Evolutionary conservation across 345 rosid genomes (phyloP).

Genomic region (Stellera chamaejasme): DNA sequence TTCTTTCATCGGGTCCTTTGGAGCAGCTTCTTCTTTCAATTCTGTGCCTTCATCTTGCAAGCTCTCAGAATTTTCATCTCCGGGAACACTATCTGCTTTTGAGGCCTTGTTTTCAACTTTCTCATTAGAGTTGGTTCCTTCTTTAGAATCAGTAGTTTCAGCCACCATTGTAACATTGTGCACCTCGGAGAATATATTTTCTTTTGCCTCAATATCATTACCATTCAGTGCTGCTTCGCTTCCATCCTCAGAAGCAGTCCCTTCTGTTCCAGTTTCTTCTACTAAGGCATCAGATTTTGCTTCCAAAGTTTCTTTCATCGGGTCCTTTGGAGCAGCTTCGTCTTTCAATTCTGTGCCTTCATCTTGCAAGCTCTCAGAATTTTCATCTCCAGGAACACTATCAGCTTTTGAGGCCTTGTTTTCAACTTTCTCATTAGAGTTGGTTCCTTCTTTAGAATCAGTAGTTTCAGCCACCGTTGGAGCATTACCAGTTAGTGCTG

Average conservation of each 20-base stretch:
- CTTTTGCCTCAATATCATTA: neutral
- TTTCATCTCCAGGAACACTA: conserved; percentile 18
- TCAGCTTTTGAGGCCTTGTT: conserved; percentile 17
- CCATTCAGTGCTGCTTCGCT: neutral
- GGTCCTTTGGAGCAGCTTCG: conserved; percentile 20
- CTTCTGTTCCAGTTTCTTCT: conserved; percentile 20
- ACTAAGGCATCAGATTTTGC: conserved; percentile 15
- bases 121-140: conserved; percentile 20
- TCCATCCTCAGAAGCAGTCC: neutral
- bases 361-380: conserved; percentile 7
- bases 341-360: conserved; percentile 9
- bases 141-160: conserved; percentile 16
- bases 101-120: conserved; percentile 28
- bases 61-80: conserved; percentile 14
- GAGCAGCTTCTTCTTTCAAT: conserved; percentile 12
- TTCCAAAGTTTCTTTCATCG: conserved; percentile 16
- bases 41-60: conserved; percentile 5
- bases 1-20: conserved; percentile 23
- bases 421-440: conserved; percentile 32
- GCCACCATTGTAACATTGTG: conserved; percentile 21
- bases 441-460: conserved; percentile 9
- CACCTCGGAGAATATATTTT: conserved; percentile 4
- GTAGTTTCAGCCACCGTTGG: conserved; percentile 20
- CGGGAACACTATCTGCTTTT: conserved; percentile 16
- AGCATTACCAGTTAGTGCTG: conserved; percentile 1